Conservation (phyloP, 2,329 filamentous ascomycete species). For the Clarireedia homoeocarpa region DNA sequence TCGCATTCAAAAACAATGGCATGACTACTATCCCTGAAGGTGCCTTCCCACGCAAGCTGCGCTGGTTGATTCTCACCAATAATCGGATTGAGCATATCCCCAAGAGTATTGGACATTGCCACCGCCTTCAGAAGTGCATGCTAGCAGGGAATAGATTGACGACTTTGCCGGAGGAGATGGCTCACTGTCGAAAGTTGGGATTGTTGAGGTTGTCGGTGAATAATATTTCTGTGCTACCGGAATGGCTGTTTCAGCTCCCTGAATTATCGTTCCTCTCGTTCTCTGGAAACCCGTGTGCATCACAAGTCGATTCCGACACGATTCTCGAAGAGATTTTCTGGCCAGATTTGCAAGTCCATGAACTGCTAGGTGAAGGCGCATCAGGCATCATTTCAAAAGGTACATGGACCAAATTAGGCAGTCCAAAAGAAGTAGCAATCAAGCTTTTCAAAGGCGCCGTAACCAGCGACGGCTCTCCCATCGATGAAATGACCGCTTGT, state of each 20-base stretch:
- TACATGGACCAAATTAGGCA: constrained; percentile 28
- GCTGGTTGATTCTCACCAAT: constrained; percentile 42
- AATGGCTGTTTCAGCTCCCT: constrained; percentile 38
- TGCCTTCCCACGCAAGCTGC: constrained; percentile 35
- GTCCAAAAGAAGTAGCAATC: constrained; percentile 36
- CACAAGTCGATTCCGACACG: constrained; percentile 19
- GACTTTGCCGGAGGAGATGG: constrained; percentile 36
- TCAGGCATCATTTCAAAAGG: constrained; percentile 40
- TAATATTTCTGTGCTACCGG: constrained; percentile 32
- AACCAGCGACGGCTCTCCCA: constrained; percentile 39
- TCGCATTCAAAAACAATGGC: constrained; percentile 39
- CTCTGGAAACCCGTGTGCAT: constrained; percentile 39
- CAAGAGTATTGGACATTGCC: constrained; percentile 35
- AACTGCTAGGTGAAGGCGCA: constrained; percentile 37
- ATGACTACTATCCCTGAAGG: constrained; percentile 37
- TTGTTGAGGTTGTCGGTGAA: constrained; percentile 39
- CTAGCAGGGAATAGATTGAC: constrained; percentile 39
- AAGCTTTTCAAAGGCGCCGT: constrained; percentile 42
- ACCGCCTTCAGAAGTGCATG: constrained; percentile 40
- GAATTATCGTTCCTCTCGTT: constrained; percentile 40
- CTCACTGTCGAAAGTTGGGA: constrained; percentile 36
- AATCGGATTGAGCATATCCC: constrained; percentile 36
- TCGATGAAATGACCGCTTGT: constrained; percentile 42
- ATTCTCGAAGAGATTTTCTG: constrained; percentile 34
- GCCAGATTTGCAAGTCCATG: constrained; percentile 33